Evolutionary conservation across 2,329 filamentous ascomycete species (phyloP), one percentile per base, ranked within the genome.

Genomic region (Scolecobasidium constrictum): DNA sequence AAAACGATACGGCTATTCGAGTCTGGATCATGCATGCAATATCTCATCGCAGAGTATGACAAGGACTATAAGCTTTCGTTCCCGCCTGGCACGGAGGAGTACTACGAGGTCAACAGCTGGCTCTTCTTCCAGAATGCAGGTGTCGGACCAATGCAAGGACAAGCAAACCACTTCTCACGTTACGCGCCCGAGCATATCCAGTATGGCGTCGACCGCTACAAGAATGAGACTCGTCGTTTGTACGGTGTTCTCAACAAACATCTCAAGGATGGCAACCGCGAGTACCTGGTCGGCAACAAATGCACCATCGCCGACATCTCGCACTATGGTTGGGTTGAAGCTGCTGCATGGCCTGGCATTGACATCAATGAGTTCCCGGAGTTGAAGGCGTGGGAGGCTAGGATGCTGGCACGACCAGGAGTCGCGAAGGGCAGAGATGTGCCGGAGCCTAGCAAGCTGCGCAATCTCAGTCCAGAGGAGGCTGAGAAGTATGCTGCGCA

Each of bases 51-150:
- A 21, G 56, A 50, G 9, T 72, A 72, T 55, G 67, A 72, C 53
- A 62, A 52, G 28, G 51, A 63, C 5, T 49, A 60, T 28, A 64
- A 94, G 64, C 19, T 42, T 44, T 62, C 57, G 46, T 71, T 65
- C 52, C 49, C 54, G 4, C 15, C 63, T 17, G 86, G 78, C 11
- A 75, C 77, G 5, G 69, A 78, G 37, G 86, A 94, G 62, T 75
- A 80, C 60, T 86, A 83, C 63, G 84, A 93, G 61, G 73, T 77
- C 56, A 85, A 77, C 56, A 88, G 77, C 64, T 94, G 86, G 85
- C 56, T 78, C 21, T 69, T 68, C 54, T 69, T 66, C 71, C 78
- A 88, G 62, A 90, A 88, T 63, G 81, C 79, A 2, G 85, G 85
- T 2, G 67, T 88, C 1, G 84, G 84, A 0, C 85, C 85, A 1